These are phyloP conservation scores for Lodderomyces beijingensis DNA, from an alignment of 1,139 yeast species.

Conservation along the genomic window DNA sequence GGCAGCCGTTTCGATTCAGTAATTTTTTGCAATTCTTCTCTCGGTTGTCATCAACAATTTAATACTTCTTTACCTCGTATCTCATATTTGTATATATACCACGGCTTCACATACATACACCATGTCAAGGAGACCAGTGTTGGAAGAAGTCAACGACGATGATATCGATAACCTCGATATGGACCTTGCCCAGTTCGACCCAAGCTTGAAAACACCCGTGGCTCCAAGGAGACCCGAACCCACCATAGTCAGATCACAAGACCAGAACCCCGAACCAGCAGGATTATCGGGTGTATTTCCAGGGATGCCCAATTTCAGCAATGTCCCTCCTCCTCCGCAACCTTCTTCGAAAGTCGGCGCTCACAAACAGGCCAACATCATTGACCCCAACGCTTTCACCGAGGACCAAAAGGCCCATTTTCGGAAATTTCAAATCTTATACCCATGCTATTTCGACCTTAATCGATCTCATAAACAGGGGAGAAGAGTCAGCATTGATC, in stretches of 20 bases:
- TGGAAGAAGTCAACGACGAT: conserved; percentile 84
- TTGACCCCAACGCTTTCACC: conserved; percentile 35
- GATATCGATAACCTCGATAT: conserved; percentile 90
- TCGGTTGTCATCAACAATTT: too few species aligned
- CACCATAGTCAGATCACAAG: conserved; percentile 60
- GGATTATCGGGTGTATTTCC: conserved; percentile 20
- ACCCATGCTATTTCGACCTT: conserved; percentile 90
- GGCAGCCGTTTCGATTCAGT: too few species aligned
- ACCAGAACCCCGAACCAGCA: conserved; percentile 24
- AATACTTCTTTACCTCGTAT: too few species aligned
- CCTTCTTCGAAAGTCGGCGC: conserved; percentile 8
- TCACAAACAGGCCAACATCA: conserved; percentile 20
- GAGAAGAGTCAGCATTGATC: conserved; percentile 62
- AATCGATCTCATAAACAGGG: conserved; percentile 77
- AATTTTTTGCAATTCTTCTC: too few species aligned
- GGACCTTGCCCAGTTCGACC: conserved; percentile 90
- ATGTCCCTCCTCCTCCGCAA: conserved; percentile 10
- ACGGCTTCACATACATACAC: too few species aligned
- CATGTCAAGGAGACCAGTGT: conserved; percentile 59
- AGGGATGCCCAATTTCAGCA: conserved; percentile 12
- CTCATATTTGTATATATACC: too few species aligned
- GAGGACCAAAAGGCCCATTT: conserved; percentile 58
- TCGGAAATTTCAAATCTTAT: conserved; percentile 65
- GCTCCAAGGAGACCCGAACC: conserved; percentile 65
- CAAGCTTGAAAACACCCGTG: conserved; percentile 60